Evolutionary conservation across 352 stramenopile species (phyloP), one percentile per base, ranked within the genome.

Genomic region (Phytophthora niederhauseri): DNA sequence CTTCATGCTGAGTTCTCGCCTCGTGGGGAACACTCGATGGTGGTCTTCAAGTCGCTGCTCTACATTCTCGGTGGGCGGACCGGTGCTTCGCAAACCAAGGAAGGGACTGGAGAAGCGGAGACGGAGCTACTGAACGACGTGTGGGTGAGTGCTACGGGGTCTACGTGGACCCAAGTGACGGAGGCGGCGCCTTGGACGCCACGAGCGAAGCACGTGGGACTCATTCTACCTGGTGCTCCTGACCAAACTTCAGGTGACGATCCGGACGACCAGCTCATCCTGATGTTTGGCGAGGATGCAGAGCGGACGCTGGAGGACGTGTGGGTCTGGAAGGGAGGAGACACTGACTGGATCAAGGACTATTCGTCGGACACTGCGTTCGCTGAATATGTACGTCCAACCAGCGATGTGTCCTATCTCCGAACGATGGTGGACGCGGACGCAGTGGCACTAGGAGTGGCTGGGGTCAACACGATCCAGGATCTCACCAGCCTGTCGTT

Each of bases 391-490:
- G 61, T 92, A 51, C 68, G 70, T 11, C 70, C 78, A 0, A 75
- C 65, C 24, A 89, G 82, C 46, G 70, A 76, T 52, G 80, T 93
- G 43, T 61, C 69, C 3, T 82, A 78, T 55, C 52, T 93, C 12
- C 72, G 68, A 31, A 80, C 73, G 19, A 86, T 97, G 60, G 82
- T 72, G 4, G 61, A 75, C 26, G 49, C 72, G 0, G 73, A 97
- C 54, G 78, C 88, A 6, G n/a, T 62, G 1, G 67, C 73, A 6
- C 78, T 98, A 41, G 62, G 80, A 41, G 54, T 50, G 30, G 78
- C 73, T 7, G 87, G 90, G 15, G 76, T 99, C 28, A 71, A 81
- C 9, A 92, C 81, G 30, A 91, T 98, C 61, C 53, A 64, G 38
- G 89, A 98, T 22, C 82, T 99, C 12, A 88, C 83, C 12, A 57